Evolutionary conservation across 1,284 basidiomycete genomes (phyloP).

Genomic region (Austroboletus niveus): DNA sequence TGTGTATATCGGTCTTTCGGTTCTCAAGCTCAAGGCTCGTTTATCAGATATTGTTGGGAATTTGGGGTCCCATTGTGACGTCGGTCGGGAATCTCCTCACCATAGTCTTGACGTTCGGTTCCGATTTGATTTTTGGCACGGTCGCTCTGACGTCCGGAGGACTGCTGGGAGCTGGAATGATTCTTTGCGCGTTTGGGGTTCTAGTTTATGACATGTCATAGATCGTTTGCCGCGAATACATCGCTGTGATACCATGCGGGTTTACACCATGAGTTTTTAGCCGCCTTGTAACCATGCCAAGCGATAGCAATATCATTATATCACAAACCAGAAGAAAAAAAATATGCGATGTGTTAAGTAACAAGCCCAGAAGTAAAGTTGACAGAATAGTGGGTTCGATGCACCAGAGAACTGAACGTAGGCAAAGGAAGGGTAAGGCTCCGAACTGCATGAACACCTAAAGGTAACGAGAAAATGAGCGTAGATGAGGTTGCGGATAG

Average conservation of each 20-base stretch:
- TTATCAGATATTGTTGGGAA: conserved; percentile 64
- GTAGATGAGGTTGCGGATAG: conserved; percentile 32
- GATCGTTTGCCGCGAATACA: background rate
- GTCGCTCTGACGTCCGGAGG: conserved; percentile 62
- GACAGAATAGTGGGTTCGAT: conserved; percentile 15
- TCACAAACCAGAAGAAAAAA: conserved; percentile 30
- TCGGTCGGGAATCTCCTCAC: conserved; percentile 82
- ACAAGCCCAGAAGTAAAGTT: conserved; percentile 26
- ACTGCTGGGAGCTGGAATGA: conserved; percentile 64
- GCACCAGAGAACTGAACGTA: conserved; percentile 14
- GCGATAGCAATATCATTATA: conserved; percentile 35
- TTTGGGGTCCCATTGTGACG: conserved; percentile 85
- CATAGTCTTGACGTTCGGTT: conserved; percentile 76
- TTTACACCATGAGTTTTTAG: background rate
- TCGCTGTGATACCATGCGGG: no score
- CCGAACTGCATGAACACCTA: conserved; percentile 14
- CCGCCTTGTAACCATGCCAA: conserved; percentile 2
- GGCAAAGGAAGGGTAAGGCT: conserved; percentile 6
- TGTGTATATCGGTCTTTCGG: background rate
- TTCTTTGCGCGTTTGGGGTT: conserved; percentile 71
- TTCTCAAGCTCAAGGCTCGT: conserved; percentile 5
- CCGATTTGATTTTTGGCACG: conserved; percentile 66
- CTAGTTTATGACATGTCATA: conserved; percentile 67
- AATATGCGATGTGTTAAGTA: conserved; percentile 36
- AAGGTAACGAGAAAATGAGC: conserved; percentile 29